Conservation (phyloP, 2,329 filamentous ascomycete species). For the Metarhizium rileyi region DNA sequence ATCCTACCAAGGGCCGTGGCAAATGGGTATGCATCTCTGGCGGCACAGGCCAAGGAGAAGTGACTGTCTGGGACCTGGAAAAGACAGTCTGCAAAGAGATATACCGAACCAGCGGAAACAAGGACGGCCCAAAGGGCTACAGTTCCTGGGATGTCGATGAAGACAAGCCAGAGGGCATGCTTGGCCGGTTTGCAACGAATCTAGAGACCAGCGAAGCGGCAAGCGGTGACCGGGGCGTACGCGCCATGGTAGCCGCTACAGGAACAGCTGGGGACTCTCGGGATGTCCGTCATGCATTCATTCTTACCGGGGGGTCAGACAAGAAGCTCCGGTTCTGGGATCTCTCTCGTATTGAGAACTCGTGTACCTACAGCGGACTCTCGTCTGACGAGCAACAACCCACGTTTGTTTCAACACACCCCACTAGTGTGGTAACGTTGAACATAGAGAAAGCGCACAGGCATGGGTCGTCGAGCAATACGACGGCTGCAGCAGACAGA, state of each 20-base stretch:
- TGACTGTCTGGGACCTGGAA: constrained; percentile 93
- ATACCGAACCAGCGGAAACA: constrained; percentile 59
- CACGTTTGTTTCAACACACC: constrained; percentile 58
- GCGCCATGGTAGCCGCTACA: constrained; percentile 63
- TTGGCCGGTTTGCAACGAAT: constrained; percentile 71
- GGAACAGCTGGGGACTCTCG: constrained; percentile 61
- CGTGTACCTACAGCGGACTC: constrained; percentile 70
- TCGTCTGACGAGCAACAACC: constrained; percentile 60
- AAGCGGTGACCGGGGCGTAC: constrained; percentile 56
- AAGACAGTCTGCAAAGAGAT: constrained; percentile 82
- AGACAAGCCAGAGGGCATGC: constrained; percentile 76
- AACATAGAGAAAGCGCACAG: constrained; percentile 53
- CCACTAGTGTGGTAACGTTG: constrained; percentile 52
- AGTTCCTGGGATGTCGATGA: constrained; percentile 86
- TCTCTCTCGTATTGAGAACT: constrained; percentile 65
- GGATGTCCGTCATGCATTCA: constrained; percentile 69
- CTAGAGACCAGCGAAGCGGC: constrained; percentile 51
- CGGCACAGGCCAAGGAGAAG: constrained; percentile 76
- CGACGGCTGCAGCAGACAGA: not conserved
- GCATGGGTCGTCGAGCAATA: constrained; percentile 18
- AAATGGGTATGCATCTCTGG: constrained; percentile 84
- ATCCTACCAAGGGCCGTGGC: constrained; percentile 68
- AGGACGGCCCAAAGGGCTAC: constrained; percentile 56
- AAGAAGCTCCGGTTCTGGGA: constrained; percentile 95
- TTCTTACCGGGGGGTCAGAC: constrained; percentile 81